Conservation (phyloP, 768 basidiomycete species). For the Boletus reticuloceps region DNA sequence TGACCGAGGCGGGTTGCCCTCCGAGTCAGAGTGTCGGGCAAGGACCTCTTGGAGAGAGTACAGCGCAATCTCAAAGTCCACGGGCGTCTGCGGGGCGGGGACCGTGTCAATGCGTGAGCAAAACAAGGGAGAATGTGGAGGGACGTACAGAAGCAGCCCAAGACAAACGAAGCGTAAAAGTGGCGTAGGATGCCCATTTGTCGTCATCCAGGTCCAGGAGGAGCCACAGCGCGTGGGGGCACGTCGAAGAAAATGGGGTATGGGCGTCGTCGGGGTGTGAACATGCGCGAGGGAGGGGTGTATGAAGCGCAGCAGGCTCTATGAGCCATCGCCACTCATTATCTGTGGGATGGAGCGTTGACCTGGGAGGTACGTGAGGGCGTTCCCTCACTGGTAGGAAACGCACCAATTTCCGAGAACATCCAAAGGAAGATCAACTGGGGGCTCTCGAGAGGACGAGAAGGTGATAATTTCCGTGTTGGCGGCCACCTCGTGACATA, state of each 20-base stretch:
- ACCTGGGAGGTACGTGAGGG: constrained; percentile 31
- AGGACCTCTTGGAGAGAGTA: constrained; percentile 35
- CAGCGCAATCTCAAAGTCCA: constrained; percentile 41
- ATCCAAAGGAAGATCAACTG: constrained; percentile 9
- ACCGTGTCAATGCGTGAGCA: neutral
- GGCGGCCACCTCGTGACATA: constrained; percentile 35
- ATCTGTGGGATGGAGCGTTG: constrained; percentile 32
- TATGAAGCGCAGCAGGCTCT: constrained; percentile 41
- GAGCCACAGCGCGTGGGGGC: constrained; percentile 49
- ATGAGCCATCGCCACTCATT: constrained; percentile 38
- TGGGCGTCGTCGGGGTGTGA: constrained; percentile 11
- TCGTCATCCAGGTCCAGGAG: constrained; percentile 42
- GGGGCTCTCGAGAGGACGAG: constrained; percentile 26
- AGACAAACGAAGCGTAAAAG: constrained; percentile 52
- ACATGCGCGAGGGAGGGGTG: constrained; percentile 39
- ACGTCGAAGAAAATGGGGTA: constrained; percentile 15
- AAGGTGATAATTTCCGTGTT: constrained; percentile 73
- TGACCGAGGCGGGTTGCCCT: neutral
- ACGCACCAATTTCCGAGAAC: constrained; percentile 31
- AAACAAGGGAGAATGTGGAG: neutral
- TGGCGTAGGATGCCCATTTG: constrained; percentile 39
- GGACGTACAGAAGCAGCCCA: constrained; percentile 55
- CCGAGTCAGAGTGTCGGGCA: constrained; percentile 5
- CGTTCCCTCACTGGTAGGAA: neutral
- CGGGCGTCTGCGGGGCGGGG: constrained; percentile 36